Conservation (phyloP, 2,329 filamentous ascomycete genomes). For the Colletotrichum camelliae region DNA sequence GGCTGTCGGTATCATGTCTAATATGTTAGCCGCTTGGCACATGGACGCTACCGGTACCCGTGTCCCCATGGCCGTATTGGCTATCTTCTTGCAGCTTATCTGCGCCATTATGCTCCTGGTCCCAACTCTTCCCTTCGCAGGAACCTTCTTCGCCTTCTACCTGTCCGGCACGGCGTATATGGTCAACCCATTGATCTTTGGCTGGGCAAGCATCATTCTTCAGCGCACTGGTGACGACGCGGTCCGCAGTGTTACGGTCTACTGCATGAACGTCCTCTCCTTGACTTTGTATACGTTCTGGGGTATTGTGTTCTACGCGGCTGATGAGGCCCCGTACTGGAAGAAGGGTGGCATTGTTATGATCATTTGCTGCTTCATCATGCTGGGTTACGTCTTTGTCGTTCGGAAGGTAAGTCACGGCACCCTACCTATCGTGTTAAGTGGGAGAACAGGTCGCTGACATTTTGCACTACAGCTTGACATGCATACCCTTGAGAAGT, state of each 20-base stretch:
- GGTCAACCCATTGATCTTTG: slow-evolving; percentile 43
- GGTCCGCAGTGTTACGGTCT: slow-evolving; percentile 38
- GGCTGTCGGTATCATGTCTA: slow-evolving; percentile 34
- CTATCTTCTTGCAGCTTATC: slow-evolving; percentile 35
- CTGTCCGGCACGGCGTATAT: slow-evolving; percentile 44
- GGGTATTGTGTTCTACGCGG: slow-evolving; percentile 41
- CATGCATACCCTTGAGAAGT: background rate
- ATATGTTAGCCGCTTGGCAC: slow-evolving; percentile 38
- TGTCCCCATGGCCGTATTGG: slow-evolving; percentile 37
- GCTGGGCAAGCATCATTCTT: slow-evolving; percentile 43
- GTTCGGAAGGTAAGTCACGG: slow-evolving; percentile 11
- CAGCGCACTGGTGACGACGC: slow-evolving; percentile 42
- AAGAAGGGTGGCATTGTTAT: slow-evolving; percentile 41
- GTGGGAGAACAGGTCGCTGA: background rate
- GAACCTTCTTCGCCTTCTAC: slow-evolving; percentile 35
- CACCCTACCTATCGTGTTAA: background rate
- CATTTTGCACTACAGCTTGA: background rate
- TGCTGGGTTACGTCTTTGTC: slow-evolving; percentile 16
- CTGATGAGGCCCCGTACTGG: slow-evolving; percentile 39
- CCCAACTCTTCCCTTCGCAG: slow-evolving; percentile 31
- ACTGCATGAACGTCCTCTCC: slow-evolving; percentile 42
- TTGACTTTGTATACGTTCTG: slow-evolving; percentile 44
- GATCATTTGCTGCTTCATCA: slow-evolving; percentile 26
- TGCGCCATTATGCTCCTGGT: slow-evolving; percentile 37
- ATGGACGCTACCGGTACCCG: slow-evolving; percentile 41